Evolutionary conservation across 1,139 yeast species (phyloP), one percentile per base, ranked within the genome.

Genomic region (Yueomyces sp.): DNA sequence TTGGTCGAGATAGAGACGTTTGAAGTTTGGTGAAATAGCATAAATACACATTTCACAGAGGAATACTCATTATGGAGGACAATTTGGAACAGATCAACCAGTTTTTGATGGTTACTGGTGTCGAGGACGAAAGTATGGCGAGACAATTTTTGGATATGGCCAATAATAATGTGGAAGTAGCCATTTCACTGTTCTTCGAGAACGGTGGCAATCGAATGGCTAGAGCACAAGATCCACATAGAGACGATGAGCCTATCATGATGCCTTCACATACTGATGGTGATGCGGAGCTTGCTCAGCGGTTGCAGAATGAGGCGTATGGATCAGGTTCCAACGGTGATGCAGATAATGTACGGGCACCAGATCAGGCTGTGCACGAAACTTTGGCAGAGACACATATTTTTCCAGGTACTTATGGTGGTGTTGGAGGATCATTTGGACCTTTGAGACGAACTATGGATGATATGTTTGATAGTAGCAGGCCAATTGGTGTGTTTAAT

Each of bases 71-170:
- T 19, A 19, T 19, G 19, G 19, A 19, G 19, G 19, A 19, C 19
- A 19, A 19, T 19, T 19, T 19, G 19, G 86, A 77, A 44, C 65
- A 70, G 39, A 67, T 84, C 32, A 79, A 82, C 26, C 76, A 81
- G 32, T 91, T 91, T 62, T 69, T 89, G 59, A 91, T 93, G 34
- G 81, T 93, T 44, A 87, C 98, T 0, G 86, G 86, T 25, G 75
- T 76, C 4, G 71, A 77, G 2, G 93, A 84, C 56, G 71, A 75
- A 1, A 71, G 72, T 2, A 67, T 76, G 31, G 98, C 98, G 2
- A 69, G 70, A 47, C 87, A 81, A 55, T 93, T 81, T 58, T 64
- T 93, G 39, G 89, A 81, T 31, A 78, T 89, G 64, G 75, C 93
- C 7, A 89, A 80, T 42, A 79, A 80, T 45, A 78, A 86, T 57